Percentiles rank a stretch among this genome's conserved stretches.
Evolutionary conservation across 2,329 filamentous ascomycete species (phyloP).

Genomic region (Alternaria brassicae): DNA sequence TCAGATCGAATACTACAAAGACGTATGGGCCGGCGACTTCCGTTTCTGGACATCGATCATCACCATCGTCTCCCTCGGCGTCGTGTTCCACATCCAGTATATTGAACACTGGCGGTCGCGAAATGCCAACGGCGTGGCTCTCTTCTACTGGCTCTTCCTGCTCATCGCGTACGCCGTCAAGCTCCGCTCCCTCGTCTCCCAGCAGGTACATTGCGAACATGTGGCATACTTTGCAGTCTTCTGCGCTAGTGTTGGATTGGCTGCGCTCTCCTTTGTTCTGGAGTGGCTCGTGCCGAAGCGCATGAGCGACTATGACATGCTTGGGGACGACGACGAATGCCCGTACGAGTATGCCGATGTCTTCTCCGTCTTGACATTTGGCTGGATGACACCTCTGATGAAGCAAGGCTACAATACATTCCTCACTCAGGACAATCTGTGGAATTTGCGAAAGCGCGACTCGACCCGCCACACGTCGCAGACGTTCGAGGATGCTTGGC

Average conservation of each 20-base stretch:
- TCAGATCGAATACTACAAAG: conserved; percentile 73
- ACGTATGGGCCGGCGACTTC: conserved; percentile 80
- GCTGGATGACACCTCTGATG: conserved; percentile 99
- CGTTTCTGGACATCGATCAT: conserved; percentile 81
- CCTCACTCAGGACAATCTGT: conserved; percentile 92
- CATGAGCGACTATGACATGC: conserved; percentile 70
- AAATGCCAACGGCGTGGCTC: conserved; percentile 83
- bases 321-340: conserved; percentile 73
- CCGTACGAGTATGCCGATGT: conserved; percentile 90
- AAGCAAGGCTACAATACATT: conserved; percentile 89
- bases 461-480: conserved; percentile 76
- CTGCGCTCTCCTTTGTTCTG: conserved; percentile 73
- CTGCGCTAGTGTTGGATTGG: conserved; percentile 73
- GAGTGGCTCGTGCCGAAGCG: conserved; percentile 90
- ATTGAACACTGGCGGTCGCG: conserved; percentile 83
- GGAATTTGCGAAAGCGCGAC: conserved; percentile 84
- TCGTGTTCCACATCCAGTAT: conserved; percentile 84
- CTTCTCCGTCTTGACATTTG: conserved; percentile 92
- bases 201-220: conserved; percentile 71
- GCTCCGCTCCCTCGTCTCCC: conserved; percentile 82
- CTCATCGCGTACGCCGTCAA: conserved; percentile 81
- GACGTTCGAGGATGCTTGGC: conserved; percentile 78
- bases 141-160: conserved; percentile 92
- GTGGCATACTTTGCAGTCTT: conserved; percentile 81
- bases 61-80: conserved; percentile 73